Evolutionary conservation across 2,329 filamentous ascomycete genomes (phyloP).

Genomic region (Apiospora rasikravindrae): DNA sequence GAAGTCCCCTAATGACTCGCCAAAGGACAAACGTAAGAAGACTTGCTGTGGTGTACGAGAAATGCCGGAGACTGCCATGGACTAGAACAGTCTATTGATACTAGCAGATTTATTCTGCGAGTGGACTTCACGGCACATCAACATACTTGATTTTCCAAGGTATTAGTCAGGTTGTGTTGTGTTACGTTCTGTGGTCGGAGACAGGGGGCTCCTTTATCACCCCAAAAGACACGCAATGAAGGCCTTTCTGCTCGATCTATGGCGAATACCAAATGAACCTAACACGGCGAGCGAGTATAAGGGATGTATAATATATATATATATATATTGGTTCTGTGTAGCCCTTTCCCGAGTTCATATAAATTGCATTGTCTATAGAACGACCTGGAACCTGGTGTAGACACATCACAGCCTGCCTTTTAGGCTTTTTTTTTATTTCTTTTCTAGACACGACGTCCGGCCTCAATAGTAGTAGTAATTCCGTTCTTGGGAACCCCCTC

Average conservation of each 20-base stretch:
- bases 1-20: slow-evolving; percentile 1
- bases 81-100: not conserved
- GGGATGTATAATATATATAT: not conserved
- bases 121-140: not conserved
- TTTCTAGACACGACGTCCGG: not conserved
- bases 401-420: not conserved
- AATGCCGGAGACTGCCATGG: not conserved
- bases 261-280: not conserved
- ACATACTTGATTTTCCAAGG: not conserved
- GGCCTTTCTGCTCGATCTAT: no score
- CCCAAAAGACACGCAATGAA: not conserved
- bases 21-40: not conserved
- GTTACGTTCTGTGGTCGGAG: not conserved
- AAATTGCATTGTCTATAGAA: not conserved
- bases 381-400: not conserved
- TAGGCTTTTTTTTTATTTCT: not conserved
- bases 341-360: not conserved
- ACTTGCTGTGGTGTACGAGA: not conserved
- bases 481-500: not conserved
- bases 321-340: not conserved
- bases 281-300: not conserved
- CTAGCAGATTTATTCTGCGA: not conserved
- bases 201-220: not conserved
- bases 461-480: not conserved
- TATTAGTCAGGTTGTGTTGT: not conserved